Conservation (phyloP, 768 basidiomycete genomes). For the Leccinum subtestaceum region DNA sequence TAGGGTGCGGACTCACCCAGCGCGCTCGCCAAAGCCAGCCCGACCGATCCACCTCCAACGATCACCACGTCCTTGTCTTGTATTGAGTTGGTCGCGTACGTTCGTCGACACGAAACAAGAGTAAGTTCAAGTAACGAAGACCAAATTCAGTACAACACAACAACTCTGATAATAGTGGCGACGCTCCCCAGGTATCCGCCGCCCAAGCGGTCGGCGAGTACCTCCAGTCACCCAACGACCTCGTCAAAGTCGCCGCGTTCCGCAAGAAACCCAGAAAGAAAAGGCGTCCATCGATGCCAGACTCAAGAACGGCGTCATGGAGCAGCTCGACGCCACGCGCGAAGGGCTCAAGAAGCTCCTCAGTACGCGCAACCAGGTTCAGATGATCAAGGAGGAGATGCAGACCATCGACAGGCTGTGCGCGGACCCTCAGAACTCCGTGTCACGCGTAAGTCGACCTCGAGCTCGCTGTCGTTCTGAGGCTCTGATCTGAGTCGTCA, state of each 20-base stretch:
- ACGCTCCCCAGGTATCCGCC: constrained; percentile 62
- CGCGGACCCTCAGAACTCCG: too few species aligned
- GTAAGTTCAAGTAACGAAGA: not conserved
- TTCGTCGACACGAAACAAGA: constrained; percentile 3
- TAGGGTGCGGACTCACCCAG: constrained; percentile 48
- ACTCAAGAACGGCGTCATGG: too few species aligned
- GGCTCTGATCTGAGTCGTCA: too few species aligned
- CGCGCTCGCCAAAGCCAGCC: constrained; percentile 84
- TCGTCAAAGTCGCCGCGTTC: constrained; percentile 82
- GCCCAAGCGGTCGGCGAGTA: constrained; percentile 87
- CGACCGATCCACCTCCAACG: constrained; percentile 92
- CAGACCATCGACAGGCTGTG: too few species aligned
- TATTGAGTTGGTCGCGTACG: constrained; percentile 20
- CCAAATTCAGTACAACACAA: not conserved
- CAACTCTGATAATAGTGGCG: constrained; percentile 12
- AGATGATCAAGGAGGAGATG: too few species aligned
- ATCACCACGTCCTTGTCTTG: constrained; percentile 84
- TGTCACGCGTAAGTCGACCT: too few species aligned
- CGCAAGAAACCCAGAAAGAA: constrained; percentile 95
- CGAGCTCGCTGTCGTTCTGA: too few species aligned
- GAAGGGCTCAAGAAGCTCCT: too few species aligned
- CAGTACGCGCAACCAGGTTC: too few species aligned
- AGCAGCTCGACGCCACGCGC: too few species aligned
- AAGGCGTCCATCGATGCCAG: constrained; percentile 79
- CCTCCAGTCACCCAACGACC: constrained; percentile 90